Percentiles rank a stretch among this genome's conserved stretches.
Conservation (phyloP, 805 yeast genomes). For the Candida krabiensis region DNA sequence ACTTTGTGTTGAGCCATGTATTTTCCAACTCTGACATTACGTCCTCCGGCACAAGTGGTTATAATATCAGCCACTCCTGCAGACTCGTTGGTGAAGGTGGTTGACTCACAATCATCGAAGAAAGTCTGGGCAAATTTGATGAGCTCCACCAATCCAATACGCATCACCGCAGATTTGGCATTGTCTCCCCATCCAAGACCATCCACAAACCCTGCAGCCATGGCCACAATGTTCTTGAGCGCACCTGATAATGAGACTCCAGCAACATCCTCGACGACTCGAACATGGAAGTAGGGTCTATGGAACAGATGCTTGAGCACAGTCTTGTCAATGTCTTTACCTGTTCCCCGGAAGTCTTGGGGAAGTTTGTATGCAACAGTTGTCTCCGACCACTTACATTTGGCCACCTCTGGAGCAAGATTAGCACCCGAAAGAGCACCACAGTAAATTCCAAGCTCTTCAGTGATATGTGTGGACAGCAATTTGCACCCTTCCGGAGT, state of each 20-base stretch:
- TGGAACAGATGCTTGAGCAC: constrained; percentile 85
- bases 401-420: constrained; percentile 95
- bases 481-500: constrained; percentile 81
- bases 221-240: constrained; percentile 91
- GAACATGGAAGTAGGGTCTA: constrained; percentile 97
- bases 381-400: constrained; percentile 95
- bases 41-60: constrained; percentile 97
- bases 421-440: constrained; percentile 98
- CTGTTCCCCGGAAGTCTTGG: constrained; percentile 62
- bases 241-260: constrained; percentile 98
- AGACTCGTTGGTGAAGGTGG: constrained; percentile 88
- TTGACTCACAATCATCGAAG: constrained; percentile 70
- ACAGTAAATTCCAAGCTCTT: constrained; percentile 81
- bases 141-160: constrained; percentile 91
- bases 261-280: constrained; percentile 88
- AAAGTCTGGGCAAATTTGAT: constrained; percentile 81
- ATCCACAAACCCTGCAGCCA: constrained; percentile 96
- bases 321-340: constrained; percentile 68
- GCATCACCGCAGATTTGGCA: constrained; percentile 96
- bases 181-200: constrained; percentile 99
- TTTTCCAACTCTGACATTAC: constrained; percentile 90
- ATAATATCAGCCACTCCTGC: constrained; percentile 99
- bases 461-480: constrained; percentile 75
- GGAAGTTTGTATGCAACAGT: constrained; percentile 90
- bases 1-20: constrained; percentile 80